Base-by-base conservation (phyloP, 208 protist species). In the Crithidia brevicula region DNA sequence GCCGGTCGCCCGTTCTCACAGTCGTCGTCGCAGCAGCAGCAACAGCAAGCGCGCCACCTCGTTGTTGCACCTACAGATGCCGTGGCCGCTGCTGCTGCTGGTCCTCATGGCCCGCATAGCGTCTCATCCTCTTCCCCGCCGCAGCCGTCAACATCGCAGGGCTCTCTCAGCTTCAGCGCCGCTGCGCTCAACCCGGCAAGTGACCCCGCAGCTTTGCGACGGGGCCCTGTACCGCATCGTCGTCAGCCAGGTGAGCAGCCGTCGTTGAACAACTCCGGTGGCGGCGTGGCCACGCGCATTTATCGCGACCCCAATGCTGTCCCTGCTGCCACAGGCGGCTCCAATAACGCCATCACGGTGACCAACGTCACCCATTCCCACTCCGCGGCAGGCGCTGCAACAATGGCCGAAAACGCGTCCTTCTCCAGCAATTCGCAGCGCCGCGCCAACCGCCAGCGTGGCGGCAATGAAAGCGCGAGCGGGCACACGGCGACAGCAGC, bases 231-330 rank as follows among this genome's bases (percentile, higher is more conserved):
- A 7, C 34, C 53, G 34, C 60, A 62, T 30, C 50, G 67, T 30
- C 60, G 68, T 15, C 59, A 62, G 42, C 52, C 40, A 0, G 68
- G 60, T 13, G 68, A 67, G 27, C 43, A 38, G n/a, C 31, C 60
- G 2, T 33, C 43, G 23, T 43, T 43, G 3, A 58, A 20, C 36
- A 61, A 27, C 52, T 42, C 52, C 31, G 46, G 64, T 59, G 64
- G 47, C 18, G 65, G 64, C 3, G 45, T 31, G 2, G 46, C 64
- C 13, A 78, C 72, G 0, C 43, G 59, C 30, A 78, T 78, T 59
- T 78, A 78, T 53, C 72, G 66, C 6, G 72, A 78, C 34, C 72
- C 72, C 27, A 70, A 43, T 28, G 18, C 33, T 9, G 9, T 31
- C 22, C 11, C 22, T 3, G 11, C 20, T 4, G 4, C 36, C 43